A percentile compares a stretch with the other conserved stretches of the same genome.
Conservation (phyloP, 371 early-diverging fungal species). For the Zopfochytrium polystomum region DNA sequence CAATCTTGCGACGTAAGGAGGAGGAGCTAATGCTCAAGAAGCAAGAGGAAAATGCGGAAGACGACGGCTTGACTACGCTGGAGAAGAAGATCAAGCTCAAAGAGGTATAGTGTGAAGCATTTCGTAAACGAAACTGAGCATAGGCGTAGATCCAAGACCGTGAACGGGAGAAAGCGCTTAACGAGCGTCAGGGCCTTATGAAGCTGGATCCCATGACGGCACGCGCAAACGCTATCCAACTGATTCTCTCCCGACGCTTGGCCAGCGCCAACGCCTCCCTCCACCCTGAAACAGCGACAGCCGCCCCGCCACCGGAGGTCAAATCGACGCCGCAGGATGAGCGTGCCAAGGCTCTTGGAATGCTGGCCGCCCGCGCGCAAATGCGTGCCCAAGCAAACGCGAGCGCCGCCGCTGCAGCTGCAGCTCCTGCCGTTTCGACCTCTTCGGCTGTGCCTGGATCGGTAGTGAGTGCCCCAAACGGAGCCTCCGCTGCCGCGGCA, state of each 20-base stretch:
- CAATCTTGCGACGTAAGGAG: constrained; percentile 20
- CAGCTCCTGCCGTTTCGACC: too few species aligned
- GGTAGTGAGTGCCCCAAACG: too few species aligned
- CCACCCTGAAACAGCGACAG: too few species aligned
- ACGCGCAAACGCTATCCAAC: background rate
- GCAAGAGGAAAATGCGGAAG: constrained; percentile 5
- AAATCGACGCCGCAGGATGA: too few species aligned
- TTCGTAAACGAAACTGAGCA: background rate
- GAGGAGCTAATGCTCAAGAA: constrained; percentile 16
- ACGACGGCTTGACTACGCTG: constrained; percentile 6
- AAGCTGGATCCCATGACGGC: background rate
- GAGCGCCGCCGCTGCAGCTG: too few species aligned
- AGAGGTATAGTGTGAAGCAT: background rate
- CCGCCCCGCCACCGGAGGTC: too few species aligned
- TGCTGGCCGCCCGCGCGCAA: too few species aligned
- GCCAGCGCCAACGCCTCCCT: background rate
- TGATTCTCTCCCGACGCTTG: background rate
- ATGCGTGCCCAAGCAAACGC: too few species aligned
- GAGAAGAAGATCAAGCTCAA: constrained; percentile 17
- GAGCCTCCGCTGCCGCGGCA: background rate
- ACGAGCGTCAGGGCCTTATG: background rate
- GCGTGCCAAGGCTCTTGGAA: too few species aligned
- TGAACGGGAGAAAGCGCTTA: background rate
- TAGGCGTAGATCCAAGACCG: background rate
- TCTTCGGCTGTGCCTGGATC: too few species aligned